Conservation (phyloP, 139 green algal species). For the Coelastrella sp. region DNA sequence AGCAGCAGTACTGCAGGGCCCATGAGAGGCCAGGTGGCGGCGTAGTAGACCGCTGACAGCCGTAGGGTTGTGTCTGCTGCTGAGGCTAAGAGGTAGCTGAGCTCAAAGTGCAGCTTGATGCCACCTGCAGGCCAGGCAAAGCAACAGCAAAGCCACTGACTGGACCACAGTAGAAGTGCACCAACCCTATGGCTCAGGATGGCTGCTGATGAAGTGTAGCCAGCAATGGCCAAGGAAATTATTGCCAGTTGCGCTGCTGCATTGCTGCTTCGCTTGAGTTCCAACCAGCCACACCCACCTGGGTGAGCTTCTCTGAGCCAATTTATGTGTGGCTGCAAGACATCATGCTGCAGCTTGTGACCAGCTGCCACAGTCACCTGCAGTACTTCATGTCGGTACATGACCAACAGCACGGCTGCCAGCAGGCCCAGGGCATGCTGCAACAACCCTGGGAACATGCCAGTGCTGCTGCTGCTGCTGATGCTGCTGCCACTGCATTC, state of each 20-base stretch:
- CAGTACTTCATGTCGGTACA: neutral
- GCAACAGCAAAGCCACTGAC: neutral
- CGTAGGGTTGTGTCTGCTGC: neutral
- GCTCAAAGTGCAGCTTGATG: slow-evolving; percentile 68
- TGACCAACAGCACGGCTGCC: neutral
- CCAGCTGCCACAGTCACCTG: neutral
- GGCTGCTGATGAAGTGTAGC: neutral
- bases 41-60: neutral
- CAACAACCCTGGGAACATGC: neutral
- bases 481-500: neutral
- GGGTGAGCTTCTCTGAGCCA: slow-evolving; percentile 35
- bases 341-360: neutral
- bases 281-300: neutral
- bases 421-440: slow-evolving; percentile 27
- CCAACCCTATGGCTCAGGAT: neutral
- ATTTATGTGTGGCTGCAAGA: slow-evolving; percentile 32
- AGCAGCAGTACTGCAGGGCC: neutral
- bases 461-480: neutral
- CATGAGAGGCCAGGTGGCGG: neutral
- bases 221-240: too few species aligned
- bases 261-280: too few species aligned
- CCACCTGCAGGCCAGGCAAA: slow-evolving; percentile 40
- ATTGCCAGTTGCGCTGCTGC: too few species aligned
- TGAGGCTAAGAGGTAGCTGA: slow-evolving; percentile 47
- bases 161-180: too few species aligned